Evolutionary conservation across 495 filamentous ascomycete species (phyloP), one percentile per base, ranked within the genome.

Genomic region (Amniculicola lignicola): DNA sequence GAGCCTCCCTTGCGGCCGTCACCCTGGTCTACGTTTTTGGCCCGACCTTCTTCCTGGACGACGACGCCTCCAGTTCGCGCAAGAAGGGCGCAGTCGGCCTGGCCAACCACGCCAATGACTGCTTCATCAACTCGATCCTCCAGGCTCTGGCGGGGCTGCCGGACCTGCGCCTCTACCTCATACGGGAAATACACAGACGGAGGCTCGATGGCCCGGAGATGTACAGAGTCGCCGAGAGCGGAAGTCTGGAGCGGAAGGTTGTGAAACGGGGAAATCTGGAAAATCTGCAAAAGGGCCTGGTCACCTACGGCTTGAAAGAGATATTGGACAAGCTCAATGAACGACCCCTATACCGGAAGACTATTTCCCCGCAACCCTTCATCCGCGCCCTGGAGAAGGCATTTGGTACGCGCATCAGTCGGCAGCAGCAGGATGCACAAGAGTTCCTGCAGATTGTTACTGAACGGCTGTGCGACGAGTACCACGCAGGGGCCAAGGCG

Each of bases 361-460:
- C 88, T 0, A 95, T 97, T 56, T 90, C 90, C 14, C 88, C 91
- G 18, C 79, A 77, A 2, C 73, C 75, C 0, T 97, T 99, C 66
- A 83, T 99, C 15, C 69, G 77, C 48, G 82, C 83, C 0, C 72
- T 99, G 22, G 93, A 99, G 71, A 75, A 76, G 31, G 90, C 92
- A 3, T 99, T 95, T 67, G 79, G 83, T 24, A 89, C 91, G 54
- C 83, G 86, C 36, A 92, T 99, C 64, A 95, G 87, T 63, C 85
- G 93, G 40, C 85, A 89, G 54, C 94, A 99, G 68, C 94, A 99
- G 70, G 93, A 99, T 73, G 93, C 93, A n/a, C 93, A 99, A 66
- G 93, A 99, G 68, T 94, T 99, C 53, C 64, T 99, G 48, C 93
- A 99, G 70, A 81, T 97, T 41, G 85, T 99, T 16, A 84, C 89